Evolutionary conservation across 2,329 filamentous ascomycete species (phyloP).

Genomic region (Talaromyces sp.): DNA sequence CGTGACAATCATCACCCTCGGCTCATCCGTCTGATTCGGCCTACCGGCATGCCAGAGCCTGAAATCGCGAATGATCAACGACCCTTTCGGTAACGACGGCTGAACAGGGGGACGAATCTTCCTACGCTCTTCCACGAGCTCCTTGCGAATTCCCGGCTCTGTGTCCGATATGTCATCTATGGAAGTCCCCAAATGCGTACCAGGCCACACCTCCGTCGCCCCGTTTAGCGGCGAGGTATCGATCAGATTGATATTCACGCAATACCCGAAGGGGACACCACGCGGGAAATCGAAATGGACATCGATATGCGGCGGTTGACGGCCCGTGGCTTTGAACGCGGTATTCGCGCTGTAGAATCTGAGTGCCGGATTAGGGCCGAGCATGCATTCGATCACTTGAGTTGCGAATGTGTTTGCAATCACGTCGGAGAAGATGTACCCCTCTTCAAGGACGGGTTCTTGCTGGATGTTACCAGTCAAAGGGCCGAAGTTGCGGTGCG

Average conservation of each 20-base stretch:
- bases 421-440: conserved; percentile 40
- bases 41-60: conserved; percentile 53
- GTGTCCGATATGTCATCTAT: conserved; percentile 26
- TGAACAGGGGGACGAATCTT: conserved; percentile 39
- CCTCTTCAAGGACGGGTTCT: conserved; percentile 36
- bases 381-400: conserved; percentile 36
- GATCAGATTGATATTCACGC: conserved; percentile 50
- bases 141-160: conserved; percentile 32
- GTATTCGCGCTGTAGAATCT: conserved; percentile 44
- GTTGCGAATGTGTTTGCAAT: conserved; percentile 42
- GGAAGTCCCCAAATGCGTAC: conserved; percentile 45
- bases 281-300: conserved; percentile 50
- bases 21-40: conserved; percentile 46
- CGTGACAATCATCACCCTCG: conserved; percentile 48
- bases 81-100: conserved; percentile 45
- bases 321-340: conserved; percentile 37
- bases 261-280: conserved; percentile 48
- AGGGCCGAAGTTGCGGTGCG: conserved; percentile 30
- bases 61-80: conserved; percentile 49
- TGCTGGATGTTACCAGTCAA: conserved; percentile 44
- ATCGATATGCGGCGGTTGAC: conserved; percentile 47
- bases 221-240: conserved; percentile 49
- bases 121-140: conserved; percentile 34
- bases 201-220: conserved; percentile 53
- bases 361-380: conserved; percentile 39